These are phyloP conservation scores for Erodium texanum DNA, from an alignment of 441 rosid genomes.

Conservation along the genomic window DNA sequence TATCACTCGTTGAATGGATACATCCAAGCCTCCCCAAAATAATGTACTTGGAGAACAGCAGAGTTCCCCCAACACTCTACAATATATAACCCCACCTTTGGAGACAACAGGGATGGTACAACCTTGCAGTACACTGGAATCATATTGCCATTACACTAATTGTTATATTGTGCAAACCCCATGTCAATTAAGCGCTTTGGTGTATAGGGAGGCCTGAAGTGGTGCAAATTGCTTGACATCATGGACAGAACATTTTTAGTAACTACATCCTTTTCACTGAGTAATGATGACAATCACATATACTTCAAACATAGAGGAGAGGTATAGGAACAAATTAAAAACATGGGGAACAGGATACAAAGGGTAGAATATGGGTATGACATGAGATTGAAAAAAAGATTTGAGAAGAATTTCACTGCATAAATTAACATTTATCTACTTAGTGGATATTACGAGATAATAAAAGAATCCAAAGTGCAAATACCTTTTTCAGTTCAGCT, in stretches of 20 bases:
- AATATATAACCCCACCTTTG: too few relatives aligned
- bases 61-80: neutral
- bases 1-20: neutral
- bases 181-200: too few relatives aligned
- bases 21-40: neutral
- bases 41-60: neutral
- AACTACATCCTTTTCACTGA: neutral
- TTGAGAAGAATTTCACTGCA: neutral
- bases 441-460: neutral
- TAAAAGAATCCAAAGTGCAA: neutral
- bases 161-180: too few relatives aligned
- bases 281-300: neutral
- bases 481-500: slow-evolving; percentile 81
- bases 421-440: neutral
- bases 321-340: neutral
- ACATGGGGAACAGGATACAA: neutral
- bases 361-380: neutral
- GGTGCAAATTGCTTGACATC: neutral
- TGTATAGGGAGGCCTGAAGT: neutral
- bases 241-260: neutral
- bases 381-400: neutral
- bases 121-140: neutral
- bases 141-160: neutral
- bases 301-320: neutral
- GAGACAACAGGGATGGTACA: neutral